Evolutionary conservation across 2,329 filamentous ascomycete genomes (phyloP).

Genomic region (Apiospora arundinis): DNA sequence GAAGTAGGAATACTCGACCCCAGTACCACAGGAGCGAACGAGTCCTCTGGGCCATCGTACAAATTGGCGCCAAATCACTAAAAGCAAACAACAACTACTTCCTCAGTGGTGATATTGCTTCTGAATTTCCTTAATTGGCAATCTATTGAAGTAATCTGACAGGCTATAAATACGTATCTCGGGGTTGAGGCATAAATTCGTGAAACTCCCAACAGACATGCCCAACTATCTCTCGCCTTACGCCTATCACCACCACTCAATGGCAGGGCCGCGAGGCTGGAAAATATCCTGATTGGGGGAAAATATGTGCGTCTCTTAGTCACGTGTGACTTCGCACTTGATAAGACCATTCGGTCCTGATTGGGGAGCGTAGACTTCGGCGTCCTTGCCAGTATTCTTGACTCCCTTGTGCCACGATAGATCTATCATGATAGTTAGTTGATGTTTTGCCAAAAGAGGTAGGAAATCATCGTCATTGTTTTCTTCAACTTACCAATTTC

Average conservation of each 20-base stretch:
- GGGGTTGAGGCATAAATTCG: constrained; percentile 1
- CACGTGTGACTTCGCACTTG: constrained; percentile 82
- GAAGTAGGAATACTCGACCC: not conserved
- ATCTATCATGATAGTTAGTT: constrained; percentile 58
- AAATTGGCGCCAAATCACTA: not conserved
- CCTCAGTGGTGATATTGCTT: not conserved
- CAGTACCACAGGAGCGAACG: not conserved
- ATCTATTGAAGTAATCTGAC: not conserved
- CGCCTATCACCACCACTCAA: not conserved
- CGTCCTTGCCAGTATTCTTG: constrained; percentile 94
- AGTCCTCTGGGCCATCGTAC: not conserved
- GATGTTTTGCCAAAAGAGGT: not conserved
- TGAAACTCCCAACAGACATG: not conserved
- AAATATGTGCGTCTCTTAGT: constrained; percentile 14
- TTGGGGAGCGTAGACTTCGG: constrained; percentile 94
- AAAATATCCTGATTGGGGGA: not conserved
- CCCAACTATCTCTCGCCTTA: not conserved
- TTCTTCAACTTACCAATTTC: constrained; percentile 75
- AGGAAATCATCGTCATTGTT: not conserved
- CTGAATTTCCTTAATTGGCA: not conserved
- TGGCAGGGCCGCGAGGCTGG: not conserved
- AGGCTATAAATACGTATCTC: not conserved
- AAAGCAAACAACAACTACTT: not conserved
- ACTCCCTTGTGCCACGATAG: constrained; percentile 95
- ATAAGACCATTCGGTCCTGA: constrained; percentile 94